These are phyloP conservation scores for Microstroma glucosiphilum DNA, from an alignment of 1,284 basidiomycete genomes.

Conservation along the genomic window DNA sequence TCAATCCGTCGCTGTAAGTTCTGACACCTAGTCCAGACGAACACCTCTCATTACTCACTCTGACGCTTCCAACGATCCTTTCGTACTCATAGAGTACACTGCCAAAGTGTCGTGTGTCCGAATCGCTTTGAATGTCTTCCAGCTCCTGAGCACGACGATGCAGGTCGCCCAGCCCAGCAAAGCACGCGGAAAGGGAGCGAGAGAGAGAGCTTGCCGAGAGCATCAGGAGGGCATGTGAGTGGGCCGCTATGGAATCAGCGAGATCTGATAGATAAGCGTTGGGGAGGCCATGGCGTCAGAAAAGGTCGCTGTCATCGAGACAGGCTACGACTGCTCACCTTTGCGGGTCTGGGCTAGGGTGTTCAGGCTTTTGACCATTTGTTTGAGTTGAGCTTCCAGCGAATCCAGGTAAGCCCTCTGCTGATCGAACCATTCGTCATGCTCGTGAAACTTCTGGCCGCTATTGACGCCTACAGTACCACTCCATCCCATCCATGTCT, in stretches of 20 bases:
- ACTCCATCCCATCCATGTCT: slow-evolving; percentile 40
- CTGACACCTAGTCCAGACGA: neutral
- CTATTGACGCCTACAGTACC: slow-evolving; percentile 18
- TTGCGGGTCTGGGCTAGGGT: slow-evolving; percentile 68
- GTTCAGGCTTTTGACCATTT: slow-evolving; percentile 78
- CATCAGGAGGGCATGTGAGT: slow-evolving; percentile 43
- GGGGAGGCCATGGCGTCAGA: too few relatives aligned
- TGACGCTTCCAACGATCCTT: slow-evolving; percentile 78
- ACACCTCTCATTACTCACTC: slow-evolving; percentile 55
- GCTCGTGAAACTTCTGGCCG: slow-evolving; percentile 81
- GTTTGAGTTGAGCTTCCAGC: slow-evolving; percentile 79
- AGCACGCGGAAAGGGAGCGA: slow-evolving; percentile 47
- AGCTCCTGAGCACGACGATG: slow-evolving; percentile 38
- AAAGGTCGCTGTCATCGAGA: too few relatives aligned
- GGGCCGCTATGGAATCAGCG: slow-evolving; percentile 37
- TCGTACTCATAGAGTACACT: slow-evolving; percentile 85
- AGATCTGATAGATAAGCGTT: slow-evolving; percentile 36
- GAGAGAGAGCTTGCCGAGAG: slow-evolving; percentile 50
- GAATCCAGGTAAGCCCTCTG: slow-evolving; percentile 79
- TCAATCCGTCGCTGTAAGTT: neutral
- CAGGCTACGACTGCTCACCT: too few relatives aligned
- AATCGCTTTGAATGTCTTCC: slow-evolving; percentile 37
- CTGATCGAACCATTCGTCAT: slow-evolving; percentile 94
- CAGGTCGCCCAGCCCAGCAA: slow-evolving; percentile 48
- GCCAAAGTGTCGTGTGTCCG: slow-evolving; percentile 52